Percentiles rank a stretch among this genome's conserved stretches.
phyloP scores from a whole-genome alignment of 2,329 filamentous ascomycete species.

The Epichloe elymi region DNA sequence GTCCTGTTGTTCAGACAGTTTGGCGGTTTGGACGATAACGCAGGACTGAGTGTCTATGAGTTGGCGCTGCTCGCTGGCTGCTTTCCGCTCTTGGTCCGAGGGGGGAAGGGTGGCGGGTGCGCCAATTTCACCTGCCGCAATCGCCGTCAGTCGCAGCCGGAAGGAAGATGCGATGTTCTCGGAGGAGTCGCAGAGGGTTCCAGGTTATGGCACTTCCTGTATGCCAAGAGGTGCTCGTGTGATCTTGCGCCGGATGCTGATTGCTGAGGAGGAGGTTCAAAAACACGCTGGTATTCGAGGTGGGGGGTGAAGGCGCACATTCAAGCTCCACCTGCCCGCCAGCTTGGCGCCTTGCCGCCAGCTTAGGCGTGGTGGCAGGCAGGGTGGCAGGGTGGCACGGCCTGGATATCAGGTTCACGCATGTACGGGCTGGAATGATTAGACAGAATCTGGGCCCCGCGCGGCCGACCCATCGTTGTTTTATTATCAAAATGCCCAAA shows the following conservation, averaged over 20 bases:
- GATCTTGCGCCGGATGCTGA: background rate
- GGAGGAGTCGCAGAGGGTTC: too few relatives aligned
- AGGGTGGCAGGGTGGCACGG: too few relatives aligned
- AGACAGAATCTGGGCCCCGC: too few relatives aligned
- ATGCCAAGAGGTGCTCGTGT: background rate
- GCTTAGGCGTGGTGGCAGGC: too few relatives aligned
- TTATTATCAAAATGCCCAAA: background rate
- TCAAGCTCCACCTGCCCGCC: background rate
- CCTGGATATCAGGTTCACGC: too few relatives aligned
- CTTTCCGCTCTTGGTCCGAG: background rate
- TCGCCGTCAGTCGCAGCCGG: background rate
- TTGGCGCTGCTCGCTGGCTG: background rate
- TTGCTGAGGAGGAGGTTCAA: background rate
- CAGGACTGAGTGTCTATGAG: background rate
- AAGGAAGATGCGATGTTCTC: background rate
- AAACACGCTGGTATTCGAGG: background rate
- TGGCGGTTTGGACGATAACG: constrained; percentile 16
- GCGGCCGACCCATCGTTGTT: background rate
- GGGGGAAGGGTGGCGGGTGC: too few relatives aligned
- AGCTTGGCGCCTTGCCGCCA: background rate
- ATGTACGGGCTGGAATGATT: too few relatives aligned
- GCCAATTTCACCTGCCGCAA: background rate
- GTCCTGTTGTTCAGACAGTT: constrained; percentile 29
- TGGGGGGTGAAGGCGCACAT: background rate
- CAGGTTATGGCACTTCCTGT: background rate